Evolutionary conservation across 78 protist species (phyloP).

Genomic region (Dictyostelium citrinum): DNA sequence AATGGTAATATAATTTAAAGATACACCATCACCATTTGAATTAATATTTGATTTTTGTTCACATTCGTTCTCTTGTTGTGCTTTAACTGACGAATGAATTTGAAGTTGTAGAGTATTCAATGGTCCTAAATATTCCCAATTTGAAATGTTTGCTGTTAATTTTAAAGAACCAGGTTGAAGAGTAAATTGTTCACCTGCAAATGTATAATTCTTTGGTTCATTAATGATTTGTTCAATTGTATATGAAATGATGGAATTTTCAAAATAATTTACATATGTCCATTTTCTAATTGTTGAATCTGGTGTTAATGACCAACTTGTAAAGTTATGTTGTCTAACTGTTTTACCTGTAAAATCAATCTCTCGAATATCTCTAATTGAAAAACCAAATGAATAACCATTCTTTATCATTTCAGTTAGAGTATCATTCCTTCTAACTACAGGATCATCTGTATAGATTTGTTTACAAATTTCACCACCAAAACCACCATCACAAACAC

Average conservation of each 20-base stretch:
- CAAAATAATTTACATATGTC: neutral
- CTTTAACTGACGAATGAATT: neutral
- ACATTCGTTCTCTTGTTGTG: neutral
- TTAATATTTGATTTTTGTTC: neutral
- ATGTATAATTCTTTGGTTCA: neutral
- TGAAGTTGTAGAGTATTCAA: conserved; percentile 14
- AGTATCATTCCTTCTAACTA: neutral
- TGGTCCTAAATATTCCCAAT: conserved; percentile 32
- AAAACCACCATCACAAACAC: neutral
- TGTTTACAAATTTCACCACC: neutral
- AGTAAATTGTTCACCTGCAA: conserved; percentile 9
- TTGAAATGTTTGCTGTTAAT: neutral
- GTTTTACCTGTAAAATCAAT: neutral
- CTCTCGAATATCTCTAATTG: neutral
- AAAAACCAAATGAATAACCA: conserved; percentile 11
- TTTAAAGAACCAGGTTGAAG: conserved; percentile 9
- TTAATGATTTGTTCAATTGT: neutral
- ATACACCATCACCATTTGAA: neutral
- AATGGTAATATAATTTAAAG: conserved; percentile 28
- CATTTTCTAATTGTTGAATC: neutral
- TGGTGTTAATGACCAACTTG: neutral
- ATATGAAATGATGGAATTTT: conserved; percentile 4
- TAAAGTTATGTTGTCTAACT: neutral
- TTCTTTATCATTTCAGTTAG: neutral
- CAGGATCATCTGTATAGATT: neutral